Conservation (phyloP, 768 basidiomycete genomes). For the Boletus vermiculosoides region DNA sequence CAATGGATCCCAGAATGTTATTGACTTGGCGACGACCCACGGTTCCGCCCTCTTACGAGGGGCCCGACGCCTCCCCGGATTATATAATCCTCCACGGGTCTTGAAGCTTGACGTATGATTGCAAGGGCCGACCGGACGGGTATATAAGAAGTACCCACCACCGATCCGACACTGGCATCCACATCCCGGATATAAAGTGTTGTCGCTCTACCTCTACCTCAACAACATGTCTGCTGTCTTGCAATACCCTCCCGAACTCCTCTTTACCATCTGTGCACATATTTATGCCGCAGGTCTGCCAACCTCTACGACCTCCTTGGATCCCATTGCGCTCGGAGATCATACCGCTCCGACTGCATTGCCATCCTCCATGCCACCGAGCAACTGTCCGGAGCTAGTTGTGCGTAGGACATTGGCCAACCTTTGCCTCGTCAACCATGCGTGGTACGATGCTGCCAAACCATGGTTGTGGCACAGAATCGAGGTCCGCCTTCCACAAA, state of each 20-base stretch:
- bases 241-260: constrained; percentile 69
- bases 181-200: neutral
- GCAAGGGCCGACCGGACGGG: constrained; percentile 4
- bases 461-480: constrained; percentile 86
- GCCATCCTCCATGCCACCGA: constrained; percentile 72
- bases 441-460: constrained; percentile 80
- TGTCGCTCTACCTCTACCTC: neutral
- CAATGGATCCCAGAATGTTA: neutral
- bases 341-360: constrained; percentile 53
- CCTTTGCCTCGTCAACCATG: constrained; percentile 74
- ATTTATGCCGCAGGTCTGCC: constrained; percentile 65
- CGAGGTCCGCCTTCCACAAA: constrained; percentile 80
- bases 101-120: neutral
- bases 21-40: neutral
- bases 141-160: neutral
- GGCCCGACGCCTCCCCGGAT: constrained; percentile 3
- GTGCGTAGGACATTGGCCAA: constrained; percentile 63
- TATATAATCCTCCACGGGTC: constrained; percentile 12
- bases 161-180: neutral
- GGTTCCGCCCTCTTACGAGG: constrained; percentile 15
- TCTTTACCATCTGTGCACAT: constrained; percentile 69
- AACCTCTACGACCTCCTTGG: constrained; percentile 56
- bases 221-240: constrained; percentile 27
- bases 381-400: constrained; percentile 66
- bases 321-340: constrained; percentile 56